Conservation (phyloP, 345 rosid species). For the Lepidium didymum region DNA sequence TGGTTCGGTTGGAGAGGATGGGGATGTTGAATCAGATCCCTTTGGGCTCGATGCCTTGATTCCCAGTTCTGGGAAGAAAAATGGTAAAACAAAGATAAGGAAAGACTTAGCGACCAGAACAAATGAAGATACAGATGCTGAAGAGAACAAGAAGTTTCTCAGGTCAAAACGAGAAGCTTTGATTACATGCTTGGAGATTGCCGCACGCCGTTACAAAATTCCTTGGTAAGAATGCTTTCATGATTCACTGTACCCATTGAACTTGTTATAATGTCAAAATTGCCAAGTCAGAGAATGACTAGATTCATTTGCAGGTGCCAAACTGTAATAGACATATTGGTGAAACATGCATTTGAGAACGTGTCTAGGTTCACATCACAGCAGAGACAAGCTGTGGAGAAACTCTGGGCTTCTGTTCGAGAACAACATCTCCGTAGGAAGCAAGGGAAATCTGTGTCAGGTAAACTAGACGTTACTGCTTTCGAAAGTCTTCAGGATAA, state of each 20-base stretch:
- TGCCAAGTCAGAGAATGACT: not conserved
- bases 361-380: conserved; percentile 65
- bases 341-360: conserved; percentile 82
- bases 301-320: conserved; percentile 65
- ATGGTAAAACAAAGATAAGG: conserved; percentile 48
- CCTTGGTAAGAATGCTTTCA: conserved; percentile 51
- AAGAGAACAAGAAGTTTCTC: conserved; percentile 59
- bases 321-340: conserved; percentile 91
- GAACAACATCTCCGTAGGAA: conserved; percentile 77
- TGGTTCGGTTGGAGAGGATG: conserved; percentile 31
- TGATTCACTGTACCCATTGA: not conserved
- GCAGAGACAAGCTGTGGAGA: conserved; percentile 79
- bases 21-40: conserved; percentile 66
- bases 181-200: conserved; percentile 78
- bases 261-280: not conserved
- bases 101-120: conserved; percentile 36
- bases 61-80: conserved; percentile 49
- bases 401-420: conserved; percentile 81
- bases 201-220: conserved; percentile 77
- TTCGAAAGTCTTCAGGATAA: conserved; percentile 88
- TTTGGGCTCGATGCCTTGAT: conserved; percentile 86
- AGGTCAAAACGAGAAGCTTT: conserved; percentile 76
- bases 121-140: conserved; percentile 42
- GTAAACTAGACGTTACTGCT: conserved; percentile 87
- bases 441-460: conserved; percentile 87